Conservation (phyloP, 1,284 basidiomycete genomes). For the Wallemia hederae region DNA sequence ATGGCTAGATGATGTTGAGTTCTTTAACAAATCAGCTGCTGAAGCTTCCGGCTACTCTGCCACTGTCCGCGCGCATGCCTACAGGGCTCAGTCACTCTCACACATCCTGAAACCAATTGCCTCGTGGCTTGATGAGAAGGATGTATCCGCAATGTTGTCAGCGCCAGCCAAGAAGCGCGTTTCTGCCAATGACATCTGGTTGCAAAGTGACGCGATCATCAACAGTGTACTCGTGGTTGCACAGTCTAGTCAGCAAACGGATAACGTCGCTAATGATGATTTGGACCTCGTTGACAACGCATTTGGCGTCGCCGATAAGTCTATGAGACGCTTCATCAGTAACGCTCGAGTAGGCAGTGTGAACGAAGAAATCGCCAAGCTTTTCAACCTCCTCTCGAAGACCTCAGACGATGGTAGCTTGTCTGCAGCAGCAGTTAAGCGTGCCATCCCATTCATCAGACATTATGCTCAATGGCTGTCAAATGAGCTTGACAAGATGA, state of each 20-base stretch:
- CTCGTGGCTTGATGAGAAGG: neutral
- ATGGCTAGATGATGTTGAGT: neutral
- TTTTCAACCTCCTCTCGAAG: neutral
- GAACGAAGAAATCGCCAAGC: neutral
- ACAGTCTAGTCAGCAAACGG: neutral
- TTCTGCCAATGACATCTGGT: neutral
- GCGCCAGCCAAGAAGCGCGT: neutral
- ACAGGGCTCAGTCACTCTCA: neutral
- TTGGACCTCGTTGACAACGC: neutral
- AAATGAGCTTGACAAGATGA: constrained; percentile 19
- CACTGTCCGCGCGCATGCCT: neutral
- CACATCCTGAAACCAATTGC: neutral
- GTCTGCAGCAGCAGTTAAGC: constrained; percentile 3
- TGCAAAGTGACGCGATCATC: neutral
- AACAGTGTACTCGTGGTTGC: neutral
- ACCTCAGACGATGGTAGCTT: neutral
- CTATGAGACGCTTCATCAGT: neutral
- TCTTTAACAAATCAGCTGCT: neutral
- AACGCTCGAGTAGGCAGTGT: neutral
- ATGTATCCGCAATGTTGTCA: neutral
- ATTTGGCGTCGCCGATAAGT: neutral
- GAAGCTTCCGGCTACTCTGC: neutral
- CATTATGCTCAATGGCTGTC: constrained; percentile 6
- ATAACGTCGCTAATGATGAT: neutral
- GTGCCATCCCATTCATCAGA: constrained; percentile 13